phyloP scores from a whole-genome alignment of 495 filamentous ascomycete genomes.

The Xanthoparmelia taractica region DNA sequence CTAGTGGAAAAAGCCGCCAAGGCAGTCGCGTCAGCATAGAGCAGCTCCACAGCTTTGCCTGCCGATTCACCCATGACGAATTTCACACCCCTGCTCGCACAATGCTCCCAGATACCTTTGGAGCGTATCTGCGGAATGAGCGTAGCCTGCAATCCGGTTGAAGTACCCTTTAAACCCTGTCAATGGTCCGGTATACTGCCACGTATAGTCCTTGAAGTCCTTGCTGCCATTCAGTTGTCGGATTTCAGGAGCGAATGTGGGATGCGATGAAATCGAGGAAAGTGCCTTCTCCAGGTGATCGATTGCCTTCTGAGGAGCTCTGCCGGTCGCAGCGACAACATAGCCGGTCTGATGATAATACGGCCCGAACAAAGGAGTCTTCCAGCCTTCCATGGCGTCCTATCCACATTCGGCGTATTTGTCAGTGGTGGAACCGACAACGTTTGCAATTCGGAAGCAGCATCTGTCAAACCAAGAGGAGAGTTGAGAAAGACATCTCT shows the following conservation, averaged over 20 bases:
- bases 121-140: constrained; percentile 43
- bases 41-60: constrained; percentile 17
- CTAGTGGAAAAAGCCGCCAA: constrained; percentile 7
- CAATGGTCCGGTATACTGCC: constrained; percentile 41
- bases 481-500: not conserved
- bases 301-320: constrained; percentile 41
- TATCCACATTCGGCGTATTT: constrained; percentile 26
- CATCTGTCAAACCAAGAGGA: not conserved
- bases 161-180: constrained; percentile 49
- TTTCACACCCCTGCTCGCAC: constrained; percentile 31
- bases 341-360: constrained; percentile 50
- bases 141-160: constrained; percentile 48
- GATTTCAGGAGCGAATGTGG: constrained; percentile 33
- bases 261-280: constrained; percentile 35
- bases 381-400: constrained; percentile 46
- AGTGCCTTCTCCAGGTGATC: constrained; percentile 41
- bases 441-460: not conserved
- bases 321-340: constrained; percentile 42
- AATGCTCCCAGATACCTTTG: constrained; percentile 27
- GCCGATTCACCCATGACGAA: constrained; percentile 33
- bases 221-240: constrained; percentile 29
- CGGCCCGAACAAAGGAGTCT: constrained; percentile 43
- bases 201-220: constrained; percentile 36
- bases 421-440: not conserved
- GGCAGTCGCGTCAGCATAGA: constrained; percentile 4